Evolutionary conservation across 2,329 filamentous ascomycete genomes (phyloP).

Genomic region (Neophaeococcomyces mojaviensis): DNA sequence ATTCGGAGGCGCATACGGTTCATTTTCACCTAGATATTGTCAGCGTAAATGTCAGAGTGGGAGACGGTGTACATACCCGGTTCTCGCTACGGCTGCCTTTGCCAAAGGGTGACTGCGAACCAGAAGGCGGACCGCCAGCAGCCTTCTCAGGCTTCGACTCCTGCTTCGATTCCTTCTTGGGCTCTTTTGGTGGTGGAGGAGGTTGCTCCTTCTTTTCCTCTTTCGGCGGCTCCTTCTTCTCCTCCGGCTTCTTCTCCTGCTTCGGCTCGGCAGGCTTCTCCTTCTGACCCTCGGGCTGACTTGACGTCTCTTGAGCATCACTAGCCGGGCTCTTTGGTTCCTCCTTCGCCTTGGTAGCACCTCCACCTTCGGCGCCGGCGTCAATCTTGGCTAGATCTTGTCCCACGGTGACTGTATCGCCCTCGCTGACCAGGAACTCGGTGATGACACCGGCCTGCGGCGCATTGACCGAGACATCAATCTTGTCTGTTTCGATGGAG

Average conservation of each 20-base stretch:
- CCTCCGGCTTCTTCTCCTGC: conserved; percentile 29
- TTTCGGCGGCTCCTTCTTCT: conserved; percentile 27
- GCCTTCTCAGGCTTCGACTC: conserved; percentile 26
- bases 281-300: conserved; percentile 45
- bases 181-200: conserved; percentile 23
- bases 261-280: conserved; percentile 32
- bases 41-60: conserved; percentile 8
- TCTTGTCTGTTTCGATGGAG: conserved; percentile 99
- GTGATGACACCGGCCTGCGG: conserved; percentile 85
- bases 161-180: conserved; percentile 13
- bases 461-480: conserved; percentile 93
- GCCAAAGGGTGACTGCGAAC: conserved; percentile 45
- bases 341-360: conserved; percentile 47
- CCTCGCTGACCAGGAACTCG: conserved; percentile 83
- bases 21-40: conserved; percentile 79
- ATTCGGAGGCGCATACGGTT: conserved; percentile 98
- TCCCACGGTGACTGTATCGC: conserved; percentile 90
- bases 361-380: conserved; percentile 58
- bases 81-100: conserved; percentile 67
- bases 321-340: conserved; percentile 32
- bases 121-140: conserved; percentile 14
- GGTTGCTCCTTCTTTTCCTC: conserved; percentile 20
- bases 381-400: conserved; percentile 86
- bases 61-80: conserved; percentile 53
- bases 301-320: conserved; percentile 50